A percentile compares a stretch with the other conserved stretches of the same genome.
These are phyloP conservation scores for Tillandsia fasciculata DNA, from an alignment of 176 grass and related monocot genomes.

Conservation along the genomic window DNA sequence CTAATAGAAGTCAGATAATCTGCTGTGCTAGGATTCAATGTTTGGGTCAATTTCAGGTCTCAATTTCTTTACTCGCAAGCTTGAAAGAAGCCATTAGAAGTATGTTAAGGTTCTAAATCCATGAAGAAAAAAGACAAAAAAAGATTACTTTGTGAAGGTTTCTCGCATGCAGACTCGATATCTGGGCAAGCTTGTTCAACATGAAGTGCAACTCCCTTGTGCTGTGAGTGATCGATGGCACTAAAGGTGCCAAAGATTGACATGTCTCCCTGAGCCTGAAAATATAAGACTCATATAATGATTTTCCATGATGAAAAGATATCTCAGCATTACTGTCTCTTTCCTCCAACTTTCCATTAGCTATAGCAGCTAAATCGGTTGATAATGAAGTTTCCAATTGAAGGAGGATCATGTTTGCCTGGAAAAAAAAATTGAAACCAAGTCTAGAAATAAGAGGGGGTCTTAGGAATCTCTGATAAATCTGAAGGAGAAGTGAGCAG, in stretches of 20 bases:
- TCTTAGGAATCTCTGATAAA: constrained; percentile 4
- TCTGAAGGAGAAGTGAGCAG: not conserved
- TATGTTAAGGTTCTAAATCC: not conserved
- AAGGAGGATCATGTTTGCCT: constrained; percentile 76
- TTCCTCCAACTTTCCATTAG: constrained; percentile 56
- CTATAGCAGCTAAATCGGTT: constrained; percentile 65
- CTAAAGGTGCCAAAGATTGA: constrained; percentile 50
- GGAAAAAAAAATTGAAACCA: constrained; percentile 33
- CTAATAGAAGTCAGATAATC: not conserved
- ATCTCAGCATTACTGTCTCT: constrained; percentile 47
- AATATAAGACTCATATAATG: constrained; percentile 75
- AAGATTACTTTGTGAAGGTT: constrained; percentile 85
- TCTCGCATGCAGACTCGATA: constrained; percentile 84
- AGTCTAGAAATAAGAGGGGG: constrained; percentile 13
- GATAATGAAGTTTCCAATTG: constrained; percentile 74
- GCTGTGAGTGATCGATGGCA: constrained; percentile 44
- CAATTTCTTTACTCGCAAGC: not conserved
- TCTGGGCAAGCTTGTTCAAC: constrained; percentile 70
- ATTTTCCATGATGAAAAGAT: constrained; percentile 62
- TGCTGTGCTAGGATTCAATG: not conserved
- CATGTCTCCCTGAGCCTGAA: constrained; percentile 76
- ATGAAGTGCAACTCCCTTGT: constrained; percentile 71
- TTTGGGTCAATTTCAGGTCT: not conserved
- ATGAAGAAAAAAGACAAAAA: not conserved
- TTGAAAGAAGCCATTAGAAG: not conserved